Evolutionary conservation across 345 rosid species (phyloP).

Genomic region (Lagerstroemia speciosa): DNA sequence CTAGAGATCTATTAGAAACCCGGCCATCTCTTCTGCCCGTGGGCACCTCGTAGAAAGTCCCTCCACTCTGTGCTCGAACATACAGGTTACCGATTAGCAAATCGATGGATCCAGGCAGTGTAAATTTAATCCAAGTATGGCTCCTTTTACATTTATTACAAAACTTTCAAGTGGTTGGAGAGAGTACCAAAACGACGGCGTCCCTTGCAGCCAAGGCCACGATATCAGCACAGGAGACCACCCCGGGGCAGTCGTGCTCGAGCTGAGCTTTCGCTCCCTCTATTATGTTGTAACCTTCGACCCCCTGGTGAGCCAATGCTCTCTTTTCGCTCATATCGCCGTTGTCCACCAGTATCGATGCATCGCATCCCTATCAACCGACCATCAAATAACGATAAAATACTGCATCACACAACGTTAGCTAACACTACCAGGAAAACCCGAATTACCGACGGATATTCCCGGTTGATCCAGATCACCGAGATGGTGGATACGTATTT

Average conservation of each 20-base stretch:
- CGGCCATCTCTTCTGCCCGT: constrained; percentile 69
- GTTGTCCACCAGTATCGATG: constrained; percentile 60
- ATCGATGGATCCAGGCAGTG: too few species aligned
- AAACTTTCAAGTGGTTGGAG: too few species aligned
- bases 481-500: too few species aligned
- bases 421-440: too few species aligned
- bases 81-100: too few species aligned
- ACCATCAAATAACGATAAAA: too few species aligned
- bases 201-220: constrained; percentile 84
- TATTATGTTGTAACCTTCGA: constrained; percentile 46
- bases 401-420: too few species aligned
- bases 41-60: constrained; percentile 49
- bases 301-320: constrained; percentile 56
- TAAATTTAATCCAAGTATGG: too few species aligned
- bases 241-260: constrained; percentile 54
- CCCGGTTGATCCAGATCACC: too few species aligned
- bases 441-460: too few species aligned
- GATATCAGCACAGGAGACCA: constrained; percentile 78
- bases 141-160: too few species aligned
- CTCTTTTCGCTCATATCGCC: constrained; percentile 34
- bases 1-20: constrained; percentile 38
- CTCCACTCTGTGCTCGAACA: constrained; percentile 39
- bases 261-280: constrained; percentile 45
- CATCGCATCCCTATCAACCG: constrained; percentile 49
- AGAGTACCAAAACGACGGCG: constrained; percentile 51